A percentile compares a stretch with the other conserved stretches of the same genome.
These are phyloP conservation scores for Chlorella variabilis DNA, from an alignment of 163 green algal species.

Conservation along the genomic window DNA sequence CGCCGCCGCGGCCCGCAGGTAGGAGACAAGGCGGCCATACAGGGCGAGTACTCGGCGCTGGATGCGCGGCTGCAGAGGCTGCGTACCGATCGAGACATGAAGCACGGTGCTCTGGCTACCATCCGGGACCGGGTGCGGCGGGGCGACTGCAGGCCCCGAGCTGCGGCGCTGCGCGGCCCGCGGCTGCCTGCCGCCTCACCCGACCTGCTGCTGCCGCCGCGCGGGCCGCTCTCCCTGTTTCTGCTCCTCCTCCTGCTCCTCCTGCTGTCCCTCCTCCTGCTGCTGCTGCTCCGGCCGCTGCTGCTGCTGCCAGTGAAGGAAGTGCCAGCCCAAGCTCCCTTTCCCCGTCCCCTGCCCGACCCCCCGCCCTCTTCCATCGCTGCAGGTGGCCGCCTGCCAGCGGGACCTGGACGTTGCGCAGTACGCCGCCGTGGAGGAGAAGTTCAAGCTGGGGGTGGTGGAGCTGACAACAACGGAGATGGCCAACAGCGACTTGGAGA, in stretches of 20 bases:
- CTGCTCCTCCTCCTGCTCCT: too few species aligned
- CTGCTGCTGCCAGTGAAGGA: too few species aligned
- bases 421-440: constrained; percentile 58
- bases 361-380: neutral
- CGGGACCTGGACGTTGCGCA: constrained; percentile 49
- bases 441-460: constrained; percentile 49
- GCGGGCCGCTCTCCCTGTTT: too few species aligned
- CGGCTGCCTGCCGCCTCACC: too few species aligned
- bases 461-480: constrained; percentile 74
- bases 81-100: constrained; percentile 56
- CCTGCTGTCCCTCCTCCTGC: too few species aligned
- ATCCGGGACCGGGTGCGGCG: constrained; percentile 33
- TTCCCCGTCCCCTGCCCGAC: too few species aligned
- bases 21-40: constrained; percentile 24
- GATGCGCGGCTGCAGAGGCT: constrained; percentile 38
- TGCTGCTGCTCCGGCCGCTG: too few species aligned
- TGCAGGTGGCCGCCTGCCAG: constrained; percentile 17
- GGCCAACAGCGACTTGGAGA: constrained; percentile 77
- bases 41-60: constrained; percentile 31
- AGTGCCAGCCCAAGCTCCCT: too few species aligned
- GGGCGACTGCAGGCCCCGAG: too few species aligned
- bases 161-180: too few species aligned
- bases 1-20: neutral
- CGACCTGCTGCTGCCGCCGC: too few species aligned
- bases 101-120: constrained; percentile 51